phyloP scores from a whole-genome alignment of 495 filamentous ascomycete species.

The Trichoderma erinaceum region DNA sequence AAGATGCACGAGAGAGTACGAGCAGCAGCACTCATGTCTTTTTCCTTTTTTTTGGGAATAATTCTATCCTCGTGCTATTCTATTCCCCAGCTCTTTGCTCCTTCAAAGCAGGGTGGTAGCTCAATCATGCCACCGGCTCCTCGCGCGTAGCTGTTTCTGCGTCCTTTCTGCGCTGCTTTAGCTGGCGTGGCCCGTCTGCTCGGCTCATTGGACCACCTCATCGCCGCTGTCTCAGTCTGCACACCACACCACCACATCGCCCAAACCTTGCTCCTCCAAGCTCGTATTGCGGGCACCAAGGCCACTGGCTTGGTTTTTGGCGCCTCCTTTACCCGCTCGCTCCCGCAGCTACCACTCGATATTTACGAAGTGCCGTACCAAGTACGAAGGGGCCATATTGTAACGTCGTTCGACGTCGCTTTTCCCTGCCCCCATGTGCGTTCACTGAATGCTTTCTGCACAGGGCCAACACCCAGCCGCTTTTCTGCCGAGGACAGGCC shows the following conservation, averaged over 20 bases:
- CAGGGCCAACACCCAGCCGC: constrained; percentile 1
- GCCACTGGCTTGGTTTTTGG: background rate
- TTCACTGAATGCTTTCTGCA: background rate
- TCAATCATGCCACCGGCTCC: background rate
- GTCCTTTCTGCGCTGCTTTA: background rate
- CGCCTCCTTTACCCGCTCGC: constrained; percentile 9
- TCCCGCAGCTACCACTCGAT: background rate
- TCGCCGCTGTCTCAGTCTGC: constrained; percentile 4
- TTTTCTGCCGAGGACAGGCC: background rate
- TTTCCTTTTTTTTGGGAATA: background rate
- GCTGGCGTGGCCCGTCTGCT: background rate
- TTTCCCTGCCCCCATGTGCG: background rate
- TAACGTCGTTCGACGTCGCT: background rate
- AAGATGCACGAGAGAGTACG: background rate
- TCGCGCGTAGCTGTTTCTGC: background rate
- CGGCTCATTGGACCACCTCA: constrained; percentile 11
- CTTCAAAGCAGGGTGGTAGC: too few species aligned
- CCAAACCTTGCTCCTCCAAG: constrained; percentile 11
- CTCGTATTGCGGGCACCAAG: constrained; percentile 11
- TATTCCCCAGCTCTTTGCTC: too few species aligned
- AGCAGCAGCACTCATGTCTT: background rate
- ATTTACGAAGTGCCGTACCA: background rate
- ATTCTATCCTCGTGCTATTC: too few species aligned
- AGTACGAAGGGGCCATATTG: background rate
- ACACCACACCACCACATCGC: background rate